Conservation (phyloP, 768 basidiomycete species). For the Russula ochroleuca region DNA sequence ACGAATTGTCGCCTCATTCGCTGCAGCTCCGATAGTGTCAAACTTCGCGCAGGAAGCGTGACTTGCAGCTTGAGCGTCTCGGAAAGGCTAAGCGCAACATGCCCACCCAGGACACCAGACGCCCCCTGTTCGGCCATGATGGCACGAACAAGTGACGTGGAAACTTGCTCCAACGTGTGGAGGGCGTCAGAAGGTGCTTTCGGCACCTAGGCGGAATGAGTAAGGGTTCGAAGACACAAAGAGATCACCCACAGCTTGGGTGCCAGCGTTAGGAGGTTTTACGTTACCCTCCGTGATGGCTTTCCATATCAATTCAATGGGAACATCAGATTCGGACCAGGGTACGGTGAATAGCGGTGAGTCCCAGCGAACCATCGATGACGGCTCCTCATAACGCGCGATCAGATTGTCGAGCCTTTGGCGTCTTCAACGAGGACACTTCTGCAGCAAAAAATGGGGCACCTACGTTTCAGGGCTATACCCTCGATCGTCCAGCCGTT, state of each 20-base stretch:
- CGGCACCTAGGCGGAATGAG: constrained; percentile 46
- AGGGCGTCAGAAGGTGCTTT: constrained; percentile 89
- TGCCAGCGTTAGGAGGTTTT: constrained; percentile 86
- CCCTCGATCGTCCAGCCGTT: constrained; percentile 42
- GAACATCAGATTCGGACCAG: constrained; percentile 65
- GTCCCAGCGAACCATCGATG: constrained; percentile 99
- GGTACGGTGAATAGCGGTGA: constrained; percentile 86
- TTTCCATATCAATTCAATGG: constrained; percentile 71
- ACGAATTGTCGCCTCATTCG: constrained; percentile 90
- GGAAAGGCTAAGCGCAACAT: constrained; percentile 45
- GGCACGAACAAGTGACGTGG: constrained; percentile 62
- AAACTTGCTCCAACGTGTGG: constrained; percentile 76
- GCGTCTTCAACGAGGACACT: constrained; percentile 15
- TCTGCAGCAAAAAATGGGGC: background rate
- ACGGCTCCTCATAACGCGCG: constrained; percentile 90
- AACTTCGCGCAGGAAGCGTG: constrained; percentile 58
- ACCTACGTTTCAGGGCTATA: constrained; percentile 73
- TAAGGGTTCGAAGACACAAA: background rate
- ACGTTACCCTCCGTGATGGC: constrained; percentile 73
- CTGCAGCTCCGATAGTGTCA: constrained; percentile 86
- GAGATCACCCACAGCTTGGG: constrained; percentile 53
- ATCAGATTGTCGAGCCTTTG: constrained; percentile 80
- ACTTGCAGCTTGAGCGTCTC: constrained; percentile 45
- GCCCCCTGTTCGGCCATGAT: constrained; percentile 62
- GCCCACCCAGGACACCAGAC: constrained; percentile 50